Conservation (phyloP, 352 stramenopile species). For the Phytophthora sansomeana region DNA sequence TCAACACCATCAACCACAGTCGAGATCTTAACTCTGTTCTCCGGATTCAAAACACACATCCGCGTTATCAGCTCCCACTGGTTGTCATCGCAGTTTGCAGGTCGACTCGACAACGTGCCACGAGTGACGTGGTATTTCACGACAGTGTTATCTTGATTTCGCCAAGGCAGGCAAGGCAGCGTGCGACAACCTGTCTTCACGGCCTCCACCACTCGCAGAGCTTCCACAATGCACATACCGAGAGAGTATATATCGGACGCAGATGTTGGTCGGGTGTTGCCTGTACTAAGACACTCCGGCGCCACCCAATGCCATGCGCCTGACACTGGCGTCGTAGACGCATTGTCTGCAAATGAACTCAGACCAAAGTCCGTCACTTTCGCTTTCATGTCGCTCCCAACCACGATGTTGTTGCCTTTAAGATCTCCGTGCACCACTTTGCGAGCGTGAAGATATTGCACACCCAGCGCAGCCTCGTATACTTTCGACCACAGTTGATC, state of each 20-base stretch:
- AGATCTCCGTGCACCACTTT: too few species aligned
- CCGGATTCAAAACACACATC: slow-evolving; percentile 8
- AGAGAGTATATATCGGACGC: slow-evolving; percentile 19
- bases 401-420: too few species aligned
- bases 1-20: slow-evolving; percentile 12
- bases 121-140: not conserved
- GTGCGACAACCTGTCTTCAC: not conserved
- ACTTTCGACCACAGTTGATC: too few species aligned
- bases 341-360: too few species aligned
- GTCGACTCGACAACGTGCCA: not conserved
- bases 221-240: slow-evolving; percentile 19
- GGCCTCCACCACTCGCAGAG: slow-evolving; percentile 14
- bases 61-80: slow-evolving; percentile 6
- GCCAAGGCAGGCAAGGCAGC: slow-evolving; percentile 4
- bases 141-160: not conserved
- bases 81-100: not conserved
- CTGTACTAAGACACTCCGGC: too few species aligned
- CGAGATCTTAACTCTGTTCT: slow-evolving; percentile 15
- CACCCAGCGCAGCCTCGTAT: too few species aligned
- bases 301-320: too few species aligned
- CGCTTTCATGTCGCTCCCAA: too few species aligned
- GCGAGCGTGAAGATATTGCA: too few species aligned
- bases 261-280: slow-evolving; percentile 2
- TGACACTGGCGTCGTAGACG: too few species aligned
- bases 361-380: too few species aligned